Percentiles rank a stretch among this genome's conserved stretches.
These are phyloP conservation scores for Neurospora sp. DNA, from an alignment of 495 filamentous ascomycete genomes.

Conservation along the genomic window DNA sequence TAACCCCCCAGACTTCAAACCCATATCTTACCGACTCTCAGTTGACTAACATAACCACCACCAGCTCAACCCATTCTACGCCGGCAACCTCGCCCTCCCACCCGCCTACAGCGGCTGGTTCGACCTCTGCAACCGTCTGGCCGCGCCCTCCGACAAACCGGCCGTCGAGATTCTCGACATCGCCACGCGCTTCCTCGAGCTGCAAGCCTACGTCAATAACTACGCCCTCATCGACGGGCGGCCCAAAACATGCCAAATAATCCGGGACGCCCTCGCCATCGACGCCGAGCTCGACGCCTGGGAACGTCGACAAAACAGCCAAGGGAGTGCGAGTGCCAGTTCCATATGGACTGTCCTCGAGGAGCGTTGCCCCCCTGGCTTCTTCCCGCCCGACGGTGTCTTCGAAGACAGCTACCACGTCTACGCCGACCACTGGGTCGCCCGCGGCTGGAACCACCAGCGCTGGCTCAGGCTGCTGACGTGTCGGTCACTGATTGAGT, in stretches of 20 bases:
- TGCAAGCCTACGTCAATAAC: constrained; percentile 19
- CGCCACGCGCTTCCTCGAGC: constrained; percentile 23
- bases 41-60: neutral
- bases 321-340: constrained; percentile 5
- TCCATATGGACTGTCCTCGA: constrained; percentile 19
- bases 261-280: constrained; percentile 22
- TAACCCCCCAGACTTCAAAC: constrained; percentile 11
- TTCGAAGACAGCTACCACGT: constrained; percentile 51
- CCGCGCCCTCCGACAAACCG: constrained; percentile 14
- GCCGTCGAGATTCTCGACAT: constrained; percentile 23
- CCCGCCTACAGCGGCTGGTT: constrained; percentile 27
- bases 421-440: constrained; percentile 48
- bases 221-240: constrained; percentile 23
- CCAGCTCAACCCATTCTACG: constrained; percentile 27
- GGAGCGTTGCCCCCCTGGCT: constrained; percentile 9
- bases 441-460: constrained; percentile 52
- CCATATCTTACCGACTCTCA: constrained; percentile 4
- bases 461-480: constrained; percentile 50
- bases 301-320: constrained; percentile 14
- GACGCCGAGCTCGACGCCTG: constrained; percentile 25
- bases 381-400: constrained; percentile 29
- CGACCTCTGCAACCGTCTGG: constrained; percentile 16
- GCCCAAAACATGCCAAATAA: constrained; percentile 16
- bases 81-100: constrained; percentile 22
- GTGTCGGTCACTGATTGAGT: constrained; percentile 40